Evolutionary conservation across 1,139 yeast species (phyloP), one percentile per base, ranked within the genome.

Genomic region (Pichia sp.): DNA sequence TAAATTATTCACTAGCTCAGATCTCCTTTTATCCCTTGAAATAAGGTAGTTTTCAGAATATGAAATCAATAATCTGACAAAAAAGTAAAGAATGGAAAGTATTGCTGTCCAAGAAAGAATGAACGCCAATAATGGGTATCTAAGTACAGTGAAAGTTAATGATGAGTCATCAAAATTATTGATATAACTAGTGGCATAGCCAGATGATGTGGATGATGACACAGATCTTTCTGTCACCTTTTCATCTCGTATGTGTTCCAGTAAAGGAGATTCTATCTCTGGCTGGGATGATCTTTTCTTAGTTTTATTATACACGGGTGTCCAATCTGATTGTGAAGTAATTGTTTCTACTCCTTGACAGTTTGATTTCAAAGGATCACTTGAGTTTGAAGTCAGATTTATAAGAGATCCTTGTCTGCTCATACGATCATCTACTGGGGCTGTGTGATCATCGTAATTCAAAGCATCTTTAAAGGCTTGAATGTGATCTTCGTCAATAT

Each of bases 261-360:
- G 55, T 18, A n/a, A 16, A 3, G 22, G 18, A 27, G 25, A 11
- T 11, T 29, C 22, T 25, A 9, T 13, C 8, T 39, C 41, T n/a
- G 38, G 13, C 13, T 24, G n/a, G 13, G 12, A 20, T n/a, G 6
- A 16, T 20, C 47, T 43, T 44, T 45, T 52, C 26, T 35, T 49
- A 2, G 70, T 51, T 23, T 57, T 57, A 44, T 61, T 64, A 39
- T 72, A 68, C 3, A 80, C 68, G 0, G 89, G 89, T 20, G 76
- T 76, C 90, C 89, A 82, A 61, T 83, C 89, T 54, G 76, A 77
- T 56, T 76, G 74, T 3, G 88, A 80, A 0, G 77, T 63, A 44
- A 83, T 81, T 56, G 71, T 60, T 45, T 69, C 72, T 11, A 68
- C 59, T 30, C 51, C 48, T 60, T 67, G 1, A 66, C 68, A 46